These are phyloP conservation scores for Ogataea nitratoaversa DNA, from an alignment of 805 yeast genomes.

Conservation along the genomic window DNA sequence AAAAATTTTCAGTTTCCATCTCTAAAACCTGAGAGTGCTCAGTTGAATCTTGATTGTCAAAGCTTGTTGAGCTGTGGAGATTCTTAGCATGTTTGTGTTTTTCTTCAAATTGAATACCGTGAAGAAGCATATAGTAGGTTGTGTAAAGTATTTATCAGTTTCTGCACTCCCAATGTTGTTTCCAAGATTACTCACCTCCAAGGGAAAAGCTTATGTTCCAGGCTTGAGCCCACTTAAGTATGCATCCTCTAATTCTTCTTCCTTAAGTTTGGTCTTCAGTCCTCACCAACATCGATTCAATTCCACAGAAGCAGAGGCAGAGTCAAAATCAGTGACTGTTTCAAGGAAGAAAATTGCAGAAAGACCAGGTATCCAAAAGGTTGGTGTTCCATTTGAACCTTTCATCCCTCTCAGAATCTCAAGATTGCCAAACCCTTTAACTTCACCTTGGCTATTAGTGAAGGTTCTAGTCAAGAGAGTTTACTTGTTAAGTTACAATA, in stretches of 20 bases:
- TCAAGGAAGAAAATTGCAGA: no score
- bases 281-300: constrained; percentile 8
- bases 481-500: constrained; percentile 64
- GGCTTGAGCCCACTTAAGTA: neutral
- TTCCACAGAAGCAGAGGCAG: constrained; percentile 12
- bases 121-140: no score
- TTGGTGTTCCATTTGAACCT: constrained; percentile 34
- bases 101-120: neutral
- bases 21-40: no score
- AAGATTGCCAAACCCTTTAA: constrained; percentile 37
- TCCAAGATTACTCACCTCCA: neutral
- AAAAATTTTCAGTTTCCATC: no score
- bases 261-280: neutral
- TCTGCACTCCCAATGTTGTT: neutral
- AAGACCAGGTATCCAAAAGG: constrained; percentile 29
- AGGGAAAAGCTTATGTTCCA: neutral
- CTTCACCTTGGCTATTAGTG: constrained; percentile 38
- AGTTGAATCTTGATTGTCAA: no score
- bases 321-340: constrained; percentile 13
- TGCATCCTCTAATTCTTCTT: neutral
- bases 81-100: neutral
- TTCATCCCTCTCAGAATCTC: constrained; percentile 50
- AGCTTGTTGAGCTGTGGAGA: no score
- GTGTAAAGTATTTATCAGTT: no score
- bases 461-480: constrained; percentile 55